Evolutionary conservation across 2,329 filamentous ascomycete species (phyloP).

Genomic region (Lecanicillium sp.): DNA sequence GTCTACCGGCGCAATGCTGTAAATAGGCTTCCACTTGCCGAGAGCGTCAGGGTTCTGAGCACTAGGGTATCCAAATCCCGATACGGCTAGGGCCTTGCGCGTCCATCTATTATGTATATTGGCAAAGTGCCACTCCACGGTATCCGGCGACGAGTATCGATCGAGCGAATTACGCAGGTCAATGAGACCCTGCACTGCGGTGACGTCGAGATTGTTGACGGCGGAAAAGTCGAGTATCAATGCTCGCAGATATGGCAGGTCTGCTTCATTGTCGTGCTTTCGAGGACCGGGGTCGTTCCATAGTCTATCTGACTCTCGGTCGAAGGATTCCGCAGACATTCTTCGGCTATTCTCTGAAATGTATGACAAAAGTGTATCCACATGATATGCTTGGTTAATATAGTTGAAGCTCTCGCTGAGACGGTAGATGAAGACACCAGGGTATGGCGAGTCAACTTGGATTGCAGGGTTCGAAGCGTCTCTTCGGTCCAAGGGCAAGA

Average conservation of each 20-base stretch:
- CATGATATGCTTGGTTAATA: slow-evolving; percentile 40
- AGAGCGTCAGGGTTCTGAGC: slow-evolving; percentile 18
- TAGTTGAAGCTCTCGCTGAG: slow-evolving; percentile 46
- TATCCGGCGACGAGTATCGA: slow-evolving; percentile 39
- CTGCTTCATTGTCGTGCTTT: slow-evolving; percentile 14
- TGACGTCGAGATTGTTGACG: slow-evolving; percentile 50
- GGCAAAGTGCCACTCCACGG: slow-evolving; percentile 47
- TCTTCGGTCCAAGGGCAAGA: slow-evolving; percentile 30
- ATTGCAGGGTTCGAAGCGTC: slow-evolving; percentile 39
- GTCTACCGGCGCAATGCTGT: slow-evolving; percentile 21
- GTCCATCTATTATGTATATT: slow-evolving; percentile 49
- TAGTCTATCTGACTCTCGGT: slow-evolving; percentile 35
- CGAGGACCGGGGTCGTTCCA: slow-evolving; percentile 46
- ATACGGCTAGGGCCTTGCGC: slow-evolving; percentile 44
- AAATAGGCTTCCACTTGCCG: slow-evolving; percentile 23
- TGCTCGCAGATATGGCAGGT: slow-evolving; percentile 41
- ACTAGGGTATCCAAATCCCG: slow-evolving; percentile 45
- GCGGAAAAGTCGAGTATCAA: slow-evolving; percentile 51
- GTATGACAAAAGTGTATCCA: slow-evolving; percentile 31
- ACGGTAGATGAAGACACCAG: slow-evolving; percentile 45
- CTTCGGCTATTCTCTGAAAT: slow-evolving; percentile 32
- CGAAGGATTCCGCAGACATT: slow-evolving; percentile 28
- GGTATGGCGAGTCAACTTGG: slow-evolving; percentile 32
- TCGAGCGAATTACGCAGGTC: slow-evolving; percentile 48
- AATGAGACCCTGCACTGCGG: slow-evolving; percentile 47